Conservation (phyloP, 495 filamentous ascomycete genomes). For the Tuber umbilicatum region DNA sequence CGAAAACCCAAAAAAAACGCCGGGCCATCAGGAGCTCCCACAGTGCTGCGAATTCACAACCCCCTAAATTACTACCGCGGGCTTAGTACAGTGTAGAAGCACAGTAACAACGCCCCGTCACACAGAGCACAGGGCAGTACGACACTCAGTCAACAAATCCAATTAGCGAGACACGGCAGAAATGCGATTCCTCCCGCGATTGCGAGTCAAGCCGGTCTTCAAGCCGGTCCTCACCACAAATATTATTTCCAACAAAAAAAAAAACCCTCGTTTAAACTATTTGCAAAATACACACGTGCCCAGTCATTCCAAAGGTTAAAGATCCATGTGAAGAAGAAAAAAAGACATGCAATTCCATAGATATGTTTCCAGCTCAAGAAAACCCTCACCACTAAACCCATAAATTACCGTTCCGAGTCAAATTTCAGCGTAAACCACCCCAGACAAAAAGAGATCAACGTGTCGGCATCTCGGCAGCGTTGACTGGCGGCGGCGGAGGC, state of each 20-base stretch:
- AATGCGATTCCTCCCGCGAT: neutral
- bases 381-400: neutral
- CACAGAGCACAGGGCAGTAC: neutral
- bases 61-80: neutral
- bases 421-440: neutral
- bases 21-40: no score
- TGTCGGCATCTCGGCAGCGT: slow-evolving; percentile 16
- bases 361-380: neutral
- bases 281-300: neutral
- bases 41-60: neutral
- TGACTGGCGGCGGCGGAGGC: slow-evolving; percentile 24
- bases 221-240: neutral
- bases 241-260: neutral
- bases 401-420: neutral
- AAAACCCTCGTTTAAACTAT: neutral
- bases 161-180: neutral
- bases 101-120: neutral
- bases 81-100: neutral
- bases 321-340: neutral
- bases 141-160: neutral
- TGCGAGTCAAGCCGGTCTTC: neutral
- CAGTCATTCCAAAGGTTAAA: neutral
- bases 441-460: neutral
- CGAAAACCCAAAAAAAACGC: no score
- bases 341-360: neutral